Evolutionary conservation across 306 rosid genomes (phyloP).

Genomic region (Trifolium pratense): DNA sequence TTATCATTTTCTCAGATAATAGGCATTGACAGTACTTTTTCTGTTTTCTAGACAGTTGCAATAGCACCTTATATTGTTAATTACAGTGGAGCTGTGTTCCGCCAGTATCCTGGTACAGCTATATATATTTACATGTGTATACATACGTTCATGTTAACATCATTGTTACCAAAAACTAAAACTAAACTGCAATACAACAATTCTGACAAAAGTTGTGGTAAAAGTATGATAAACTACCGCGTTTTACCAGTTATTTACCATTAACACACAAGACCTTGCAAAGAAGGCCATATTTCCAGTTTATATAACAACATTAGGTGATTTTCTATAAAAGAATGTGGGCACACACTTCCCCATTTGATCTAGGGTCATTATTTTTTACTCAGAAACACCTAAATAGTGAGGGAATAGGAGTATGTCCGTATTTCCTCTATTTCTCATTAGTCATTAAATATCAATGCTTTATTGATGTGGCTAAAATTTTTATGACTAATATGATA

Average conservation of each 20-base stretch:
- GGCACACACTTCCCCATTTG: slow-evolving; percentile 5
- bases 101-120: slow-evolving; percentile 87
- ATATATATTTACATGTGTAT: slow-evolving; percentile 27
- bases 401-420: slow-evolving; percentile 9
- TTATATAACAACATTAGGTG: not conserved
- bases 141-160: not conserved
- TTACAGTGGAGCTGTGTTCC: slow-evolving; percentile 93
- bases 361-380: not conserved
- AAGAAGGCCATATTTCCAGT: slow-evolving; percentile 3
- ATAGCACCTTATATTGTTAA: slow-evolving; percentile 88
- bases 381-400: not conserved
- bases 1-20: slow-evolving; percentile 32
- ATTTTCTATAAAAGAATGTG: not conserved
- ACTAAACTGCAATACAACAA: not conserved
- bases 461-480: slow-evolving; percentile 6
- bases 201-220: slow-evolving; percentile 4
- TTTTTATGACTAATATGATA: not conserved
- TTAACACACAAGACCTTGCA: slow-evolving; percentile 3
- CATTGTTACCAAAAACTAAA: slow-evolving; percentile 6
- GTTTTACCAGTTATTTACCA: slow-evolving; percentile 26
- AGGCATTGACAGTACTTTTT: slow-evolving; percentile 37
- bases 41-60: slow-evolving; percentile 75
- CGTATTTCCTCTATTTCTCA: not conserved
- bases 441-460: not conserved
- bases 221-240: slow-evolving; percentile 12